A percentile compares a stretch with the other conserved stretches of the same genome.
Conservation (phyloP, 257 asterid species). For the Rubia yunnanensis region DNA sequence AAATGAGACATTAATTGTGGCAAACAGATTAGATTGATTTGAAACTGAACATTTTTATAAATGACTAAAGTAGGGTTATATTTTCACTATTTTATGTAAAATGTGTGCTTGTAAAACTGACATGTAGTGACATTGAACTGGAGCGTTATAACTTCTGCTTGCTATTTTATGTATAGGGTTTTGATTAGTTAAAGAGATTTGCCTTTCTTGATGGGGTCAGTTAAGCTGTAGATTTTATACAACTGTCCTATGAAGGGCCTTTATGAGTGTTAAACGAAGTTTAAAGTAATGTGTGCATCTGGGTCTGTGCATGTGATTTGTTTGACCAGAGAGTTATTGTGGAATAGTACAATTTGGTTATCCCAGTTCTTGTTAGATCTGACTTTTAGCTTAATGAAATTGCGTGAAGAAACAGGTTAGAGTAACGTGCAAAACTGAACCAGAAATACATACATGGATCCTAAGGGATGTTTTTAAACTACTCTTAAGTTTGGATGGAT, state of each 20-base stretch:
- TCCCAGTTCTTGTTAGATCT: background rate
- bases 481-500: too few relatives aligned
- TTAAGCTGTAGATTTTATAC: background rate
- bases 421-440: constrained; percentile 1
- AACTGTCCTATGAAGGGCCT: background rate
- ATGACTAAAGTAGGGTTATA: too few relatives aligned
- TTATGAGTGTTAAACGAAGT: background rate
- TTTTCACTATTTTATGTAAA: too few relatives aligned
- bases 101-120: too few relatives aligned
- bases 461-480: too few relatives aligned
- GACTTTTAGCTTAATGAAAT: constrained; percentile 4
- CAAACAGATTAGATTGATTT: too few relatives aligned
- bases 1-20: too few relatives aligned
- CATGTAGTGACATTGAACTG: too few relatives aligned
- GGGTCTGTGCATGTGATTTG: background rate
- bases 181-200: background rate
- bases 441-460: background rate
- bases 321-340: background rate
- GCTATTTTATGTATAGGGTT: background rate
- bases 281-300: background rate
- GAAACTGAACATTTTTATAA: too few relatives aligned
- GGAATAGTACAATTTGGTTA: background rate
- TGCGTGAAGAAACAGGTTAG: constrained; percentile 6
- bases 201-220: background rate
- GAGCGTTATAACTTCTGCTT: background rate